phyloP scores from a whole-genome alignment of 1,284 basidiomycete species.

The Trichosporon inkin region DNA sequence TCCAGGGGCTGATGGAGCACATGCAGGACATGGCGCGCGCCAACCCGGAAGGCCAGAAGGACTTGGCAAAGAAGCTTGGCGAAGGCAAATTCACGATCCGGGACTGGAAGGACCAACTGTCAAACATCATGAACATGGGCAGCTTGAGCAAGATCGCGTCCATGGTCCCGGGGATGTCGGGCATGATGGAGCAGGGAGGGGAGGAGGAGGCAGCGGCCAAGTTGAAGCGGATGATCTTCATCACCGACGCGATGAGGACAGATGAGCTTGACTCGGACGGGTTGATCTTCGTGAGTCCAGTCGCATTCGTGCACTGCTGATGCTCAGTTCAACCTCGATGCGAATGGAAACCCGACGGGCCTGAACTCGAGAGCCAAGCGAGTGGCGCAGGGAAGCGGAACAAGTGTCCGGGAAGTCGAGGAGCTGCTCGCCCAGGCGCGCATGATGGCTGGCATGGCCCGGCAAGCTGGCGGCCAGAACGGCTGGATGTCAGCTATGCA shows the following conservation, averaged over 20 bases:
- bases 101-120: slow-evolving; percentile 96
- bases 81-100: slow-evolving; percentile 94
- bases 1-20: slow-evolving; percentile 95
- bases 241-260: slow-evolving; percentile 96
- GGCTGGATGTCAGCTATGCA: slow-evolving; percentile 86
- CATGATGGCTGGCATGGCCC: slow-evolving; percentile 97
- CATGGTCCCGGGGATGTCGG: slow-evolving; percentile 96
- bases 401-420: slow-evolving; percentile 92
- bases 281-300: slow-evolving; percentile 64
- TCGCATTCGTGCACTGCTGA: background rate
- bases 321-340: slow-evolving; percentile 59
- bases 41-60: slow-evolving; percentile 94
- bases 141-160: slow-evolving; percentile 96
- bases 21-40: slow-evolving; percentile 91
- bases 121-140: slow-evolving; percentile 98
- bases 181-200: slow-evolving; percentile 81
- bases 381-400: slow-evolving; percentile 92
- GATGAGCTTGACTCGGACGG: slow-evolving; percentile 96
- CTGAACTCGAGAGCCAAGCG: slow-evolving; percentile 81
- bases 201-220: slow-evolving; percentile 80
- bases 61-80: slow-evolving; percentile 96
- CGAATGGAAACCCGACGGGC: slow-evolving; percentile 73
- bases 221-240: slow-evolving; percentile 98
- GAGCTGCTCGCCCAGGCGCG: slow-evolving; percentile 91
- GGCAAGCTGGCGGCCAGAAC: slow-evolving; percentile 92